Percentiles rank a stretch among this genome's conserved stretches.
These are phyloP conservation scores for Hericium alpestre DNA, from an alignment of 768 basidiomycete genomes.

Conservation along the genomic window DNA sequence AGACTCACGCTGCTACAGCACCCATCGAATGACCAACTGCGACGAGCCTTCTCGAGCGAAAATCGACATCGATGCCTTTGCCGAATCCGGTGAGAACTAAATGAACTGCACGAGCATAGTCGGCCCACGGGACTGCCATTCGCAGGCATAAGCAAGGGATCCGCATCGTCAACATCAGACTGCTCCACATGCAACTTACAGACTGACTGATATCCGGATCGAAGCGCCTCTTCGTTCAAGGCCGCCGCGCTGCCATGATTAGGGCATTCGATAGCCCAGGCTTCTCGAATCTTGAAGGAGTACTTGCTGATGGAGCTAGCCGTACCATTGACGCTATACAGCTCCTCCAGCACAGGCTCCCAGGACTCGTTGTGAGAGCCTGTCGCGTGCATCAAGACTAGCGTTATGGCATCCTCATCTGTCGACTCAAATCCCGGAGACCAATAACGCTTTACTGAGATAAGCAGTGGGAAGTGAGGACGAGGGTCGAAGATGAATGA, in stretches of 20 bases:
- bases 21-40: constrained; percentile 51
- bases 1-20: constrained; percentile 31
- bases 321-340: constrained; percentile 22
- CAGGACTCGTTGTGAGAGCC: constrained; percentile 49
- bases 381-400: constrained; percentile 43
- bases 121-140: constrained; percentile 39
- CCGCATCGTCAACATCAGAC: no score
- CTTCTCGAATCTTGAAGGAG: constrained; percentile 31
- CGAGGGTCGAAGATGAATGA: constrained; percentile 42
- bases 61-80: constrained; percentile 37
- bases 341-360: constrained; percentile 43
- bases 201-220: constrained; percentile 28
- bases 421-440: constrained; percentile 21
- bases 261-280: constrained; percentile 42
- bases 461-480: constrained; percentile 37
- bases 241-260: constrained; percentile 45
- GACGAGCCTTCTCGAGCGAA: constrained; percentile 34
- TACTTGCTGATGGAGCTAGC: constrained; percentile 1
- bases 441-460: constrained; percentile 43
- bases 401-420: constrained; percentile 32
- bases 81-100: constrained; percentile 38
- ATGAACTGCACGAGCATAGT: constrained; percentile 39
- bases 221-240: constrained; percentile 34
- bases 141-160: not conserved
- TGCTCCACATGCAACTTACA: constrained; percentile 23